Percentiles rank a stretch among this genome's conserved stretches.
Evolutionary conservation across 305 asterid genomes (phyloP).

Genomic region (Vinca major): DNA sequence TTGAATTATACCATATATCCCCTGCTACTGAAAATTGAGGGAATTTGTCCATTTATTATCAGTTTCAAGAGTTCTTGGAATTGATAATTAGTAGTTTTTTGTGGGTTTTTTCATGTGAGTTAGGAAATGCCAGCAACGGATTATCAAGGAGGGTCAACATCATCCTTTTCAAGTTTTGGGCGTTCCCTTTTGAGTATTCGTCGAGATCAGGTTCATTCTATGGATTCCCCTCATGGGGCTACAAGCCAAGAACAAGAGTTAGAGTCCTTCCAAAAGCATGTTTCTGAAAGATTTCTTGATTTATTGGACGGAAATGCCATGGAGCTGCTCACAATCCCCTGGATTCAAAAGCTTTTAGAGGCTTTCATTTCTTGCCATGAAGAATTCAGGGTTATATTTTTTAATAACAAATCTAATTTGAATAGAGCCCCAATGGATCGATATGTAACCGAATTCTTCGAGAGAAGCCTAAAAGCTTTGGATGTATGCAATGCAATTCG

Average conservation of each 20-base stretch:
- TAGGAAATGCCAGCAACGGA: conserved; percentile 66
- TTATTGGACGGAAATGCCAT: conserved; percentile 31
- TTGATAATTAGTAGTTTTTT: background rate
- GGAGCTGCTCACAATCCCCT: conserved; percentile 53
- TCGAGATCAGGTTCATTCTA: conserved; percentile 67
- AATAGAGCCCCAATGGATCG: conserved; percentile 55
- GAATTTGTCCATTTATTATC: background rate
- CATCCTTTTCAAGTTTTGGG: conserved; percentile 38
- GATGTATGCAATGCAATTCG: conserved; percentile 88
- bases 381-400: conserved; percentile 50
- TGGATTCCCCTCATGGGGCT: conserved; percentile 32
- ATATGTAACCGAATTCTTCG: conserved; percentile 49
- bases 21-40: too few relatives aligned
- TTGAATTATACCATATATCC: too few relatives aligned
- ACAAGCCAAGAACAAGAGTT: conserved; percentile 42
- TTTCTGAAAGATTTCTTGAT: conserved; percentile 48
- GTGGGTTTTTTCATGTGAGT: too few relatives aligned
- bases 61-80: conserved; percentile 4
- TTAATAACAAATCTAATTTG: conserved; percentile 30
- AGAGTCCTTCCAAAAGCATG: conserved; percentile 55
- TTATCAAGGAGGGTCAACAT: conserved; percentile 48
- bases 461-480: conserved; percentile 67
- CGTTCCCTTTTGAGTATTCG: conserved; percentile 57
- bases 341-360: conserved; percentile 71
- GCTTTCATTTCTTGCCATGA: conserved; percentile 65